Percentiles rank a stretch among this genome's conserved stretches.
phyloP scores from a whole-genome alignment of 129 eudicot species.

The Saposhnikovia divaricata region DNA sequence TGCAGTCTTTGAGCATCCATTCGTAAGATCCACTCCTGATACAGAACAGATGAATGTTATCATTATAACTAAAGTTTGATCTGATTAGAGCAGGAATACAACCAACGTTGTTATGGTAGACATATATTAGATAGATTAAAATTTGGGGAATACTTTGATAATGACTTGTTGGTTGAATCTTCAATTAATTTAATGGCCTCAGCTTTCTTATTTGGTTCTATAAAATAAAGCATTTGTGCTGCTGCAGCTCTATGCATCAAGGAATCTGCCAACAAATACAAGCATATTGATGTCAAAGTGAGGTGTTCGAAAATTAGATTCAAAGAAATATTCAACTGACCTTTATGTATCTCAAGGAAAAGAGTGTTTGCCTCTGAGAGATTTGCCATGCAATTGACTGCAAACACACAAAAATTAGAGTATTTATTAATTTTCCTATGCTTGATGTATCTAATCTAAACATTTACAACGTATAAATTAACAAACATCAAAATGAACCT shows the following conservation, averaged over 20 bases:
- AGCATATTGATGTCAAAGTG: not conserved
- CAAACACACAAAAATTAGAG: not conserved
- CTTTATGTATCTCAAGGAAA: slow-evolving; percentile 71
- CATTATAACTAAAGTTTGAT: too few species aligned
- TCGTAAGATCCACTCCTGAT: too few species aligned
- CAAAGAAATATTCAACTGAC: slow-evolving; percentile 19
- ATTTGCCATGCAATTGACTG: slow-evolving; percentile 73
- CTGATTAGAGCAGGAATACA: too few species aligned
- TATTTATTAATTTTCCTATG: not conserved
- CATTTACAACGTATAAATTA: too few species aligned
- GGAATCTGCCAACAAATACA: slow-evolving; percentile 49
- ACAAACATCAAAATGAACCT: slow-evolving; percentile 31
- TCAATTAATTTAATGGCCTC: slow-evolving; percentile 69
- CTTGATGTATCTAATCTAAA: too few species aligned
- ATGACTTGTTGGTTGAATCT: slow-evolving; percentile 43
- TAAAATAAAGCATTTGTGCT: slow-evolving; percentile 70
- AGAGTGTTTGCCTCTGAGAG: slow-evolving; percentile 66
- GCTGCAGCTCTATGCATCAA: slow-evolving; percentile 79
- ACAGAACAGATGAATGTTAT: too few species aligned
- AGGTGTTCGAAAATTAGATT: not conserved
- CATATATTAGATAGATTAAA: too few species aligned
- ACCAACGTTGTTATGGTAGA: too few species aligned
- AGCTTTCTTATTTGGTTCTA: slow-evolving; percentile 70
- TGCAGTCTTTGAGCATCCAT: too few species aligned
- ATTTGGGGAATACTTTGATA: not conserved